phyloP scores from a whole-genome alignment of 225 moss, liverwort and hornwort species.

The Marchantia polymorpha region DNA sequence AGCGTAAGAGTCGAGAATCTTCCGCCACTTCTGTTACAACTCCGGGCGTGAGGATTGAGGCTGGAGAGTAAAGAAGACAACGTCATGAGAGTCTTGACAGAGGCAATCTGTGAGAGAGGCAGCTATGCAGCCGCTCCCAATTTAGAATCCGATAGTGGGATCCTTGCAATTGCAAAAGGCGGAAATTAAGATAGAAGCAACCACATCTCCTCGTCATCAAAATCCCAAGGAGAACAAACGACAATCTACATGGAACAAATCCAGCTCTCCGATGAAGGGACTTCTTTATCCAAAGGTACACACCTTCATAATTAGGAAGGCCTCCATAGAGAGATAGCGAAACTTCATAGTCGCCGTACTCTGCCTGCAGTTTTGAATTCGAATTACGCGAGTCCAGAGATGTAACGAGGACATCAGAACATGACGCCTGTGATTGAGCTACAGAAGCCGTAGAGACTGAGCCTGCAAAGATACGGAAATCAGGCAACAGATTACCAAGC shows the following conservation, averaged over 20 bases:
- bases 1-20: slow-evolving; percentile 44
- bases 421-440: slow-evolving; percentile 37
- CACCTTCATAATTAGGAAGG: slow-evolving; percentile 36
- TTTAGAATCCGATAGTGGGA: neutral
- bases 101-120: neutral
- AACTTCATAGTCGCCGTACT: slow-evolving; percentile 38
- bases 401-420: slow-evolving; percentile 51
- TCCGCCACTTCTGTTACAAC: slow-evolving; percentile 12
- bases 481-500: slow-evolving; percentile 50
- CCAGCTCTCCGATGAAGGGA: neutral
- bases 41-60: slow-evolving; percentile 36
- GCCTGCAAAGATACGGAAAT: slow-evolving; percentile 47
- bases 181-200: neutral
- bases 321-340: slow-evolving; percentile 38
- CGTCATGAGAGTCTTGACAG: neutral
- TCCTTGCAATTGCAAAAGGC: too few relatives aligned
- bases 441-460: slow-evolving; percentile 44
- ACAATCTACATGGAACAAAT: neutral
- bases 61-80: slow-evolving; percentile 22
- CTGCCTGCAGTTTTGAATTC: neutral
- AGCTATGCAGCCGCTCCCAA: neutral
- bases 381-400: neutral
- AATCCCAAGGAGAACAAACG: neutral
- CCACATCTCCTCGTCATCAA: neutral
- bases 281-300: neutral